Evolutionary conservation across 495 filamentous ascomycete species (phyloP).

Genomic region (Cercophora samala): DNA sequence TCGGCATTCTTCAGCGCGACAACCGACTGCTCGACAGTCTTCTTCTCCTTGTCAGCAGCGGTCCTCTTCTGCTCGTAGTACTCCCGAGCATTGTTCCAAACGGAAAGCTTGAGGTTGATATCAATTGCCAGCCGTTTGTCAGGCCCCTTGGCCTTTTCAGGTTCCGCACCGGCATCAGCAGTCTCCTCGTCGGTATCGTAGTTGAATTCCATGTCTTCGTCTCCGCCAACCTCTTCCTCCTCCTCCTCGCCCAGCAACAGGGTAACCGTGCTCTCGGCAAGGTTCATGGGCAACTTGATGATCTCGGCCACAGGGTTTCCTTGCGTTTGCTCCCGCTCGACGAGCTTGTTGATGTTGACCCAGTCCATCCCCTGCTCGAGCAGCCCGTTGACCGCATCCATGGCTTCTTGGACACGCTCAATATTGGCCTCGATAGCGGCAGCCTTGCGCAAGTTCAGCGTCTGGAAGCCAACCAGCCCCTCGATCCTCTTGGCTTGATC

Average conservation of each 20-base stretch:
- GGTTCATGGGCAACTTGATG: constrained; percentile 83
- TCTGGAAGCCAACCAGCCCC: constrained; percentile 72
- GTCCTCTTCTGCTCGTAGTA: constrained; percentile 87
- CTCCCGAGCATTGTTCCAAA: constrained; percentile 83
- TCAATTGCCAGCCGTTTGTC: constrained; percentile 66
- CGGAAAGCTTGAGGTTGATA: constrained; percentile 74
- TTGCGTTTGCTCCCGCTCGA: constrained; percentile 77
- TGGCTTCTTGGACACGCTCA: constrained; percentile 85
- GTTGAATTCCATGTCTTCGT: constrained; percentile 51
- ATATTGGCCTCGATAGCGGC: constrained; percentile 84
- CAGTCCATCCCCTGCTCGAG: constrained; percentile 95
- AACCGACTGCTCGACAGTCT: constrained; percentile 74
- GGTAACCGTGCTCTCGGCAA: constrained; percentile 85
- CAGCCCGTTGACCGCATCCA: constrained; percentile 83
- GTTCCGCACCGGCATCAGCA: constrained; percentile 53
- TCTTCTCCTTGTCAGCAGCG: constrained; percentile 80
- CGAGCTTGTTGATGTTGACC: constrained; percentile 80
- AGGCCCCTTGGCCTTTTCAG: constrained; percentile 37
- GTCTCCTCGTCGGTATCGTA: constrained; percentile 65
- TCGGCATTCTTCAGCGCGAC: constrained; percentile 87
- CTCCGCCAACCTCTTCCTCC: constrained; percentile 46
- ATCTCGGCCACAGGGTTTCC: constrained; percentile 82
- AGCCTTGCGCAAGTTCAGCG: constrained; percentile 83
- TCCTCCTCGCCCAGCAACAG: constrained; percentile 70
- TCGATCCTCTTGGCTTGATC: constrained; percentile 83